Conservation (phyloP, 192 early-diverging fungal genomes). For the Coemansia sp. region DNA sequence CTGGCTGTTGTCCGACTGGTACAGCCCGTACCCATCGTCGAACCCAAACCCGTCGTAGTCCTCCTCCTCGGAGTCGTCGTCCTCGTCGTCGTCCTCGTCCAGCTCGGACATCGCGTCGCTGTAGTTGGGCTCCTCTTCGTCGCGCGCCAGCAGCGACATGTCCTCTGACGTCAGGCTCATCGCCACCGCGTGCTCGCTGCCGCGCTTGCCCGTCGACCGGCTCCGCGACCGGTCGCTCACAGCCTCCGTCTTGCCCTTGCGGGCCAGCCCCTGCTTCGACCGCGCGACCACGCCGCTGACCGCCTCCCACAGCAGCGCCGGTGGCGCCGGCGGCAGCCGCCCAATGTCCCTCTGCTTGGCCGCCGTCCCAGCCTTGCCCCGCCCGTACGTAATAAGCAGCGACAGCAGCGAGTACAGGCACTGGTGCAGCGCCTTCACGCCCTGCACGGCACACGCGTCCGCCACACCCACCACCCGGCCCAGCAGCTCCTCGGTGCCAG, state of each 20-base stretch:
- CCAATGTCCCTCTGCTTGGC: slow-evolving; percentile 14
- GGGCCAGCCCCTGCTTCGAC: not conserved
- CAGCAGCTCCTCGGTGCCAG: not conserved
- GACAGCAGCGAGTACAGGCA: slow-evolving; percentile 30
- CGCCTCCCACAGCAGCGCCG: slow-evolving; percentile 10
- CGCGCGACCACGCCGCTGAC: not conserved
- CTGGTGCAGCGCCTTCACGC: slow-evolving; percentile 20
- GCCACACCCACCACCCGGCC: slow-evolving; percentile 6
- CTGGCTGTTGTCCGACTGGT: slow-evolving; percentile 25
- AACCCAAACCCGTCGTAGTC: slow-evolving; percentile 11
- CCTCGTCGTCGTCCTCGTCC: slow-evolving; percentile 1
- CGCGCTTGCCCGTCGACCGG: not conserved
- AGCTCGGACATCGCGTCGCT: too few species aligned
- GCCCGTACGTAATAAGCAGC: slow-evolving; percentile 14
- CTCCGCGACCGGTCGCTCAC: not conserved
- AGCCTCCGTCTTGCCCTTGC: not conserved
- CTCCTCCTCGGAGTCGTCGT: not conserved
- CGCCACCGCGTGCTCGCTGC: not conserved
- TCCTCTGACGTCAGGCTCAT: slow-evolving; percentile 27
- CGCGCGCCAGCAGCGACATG: slow-evolving; percentile 5
- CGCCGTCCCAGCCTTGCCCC: slow-evolving; percentile 7
- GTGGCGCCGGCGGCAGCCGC: slow-evolving; percentile 32
- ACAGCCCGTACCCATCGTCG: slow-evolving; percentile 18
- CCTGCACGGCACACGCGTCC: slow-evolving; percentile 22
- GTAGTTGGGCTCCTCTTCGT: not conserved